phyloP scores from a whole-genome alignment of 345 rosid species.

The Fremontodendron californicum region DNA sequence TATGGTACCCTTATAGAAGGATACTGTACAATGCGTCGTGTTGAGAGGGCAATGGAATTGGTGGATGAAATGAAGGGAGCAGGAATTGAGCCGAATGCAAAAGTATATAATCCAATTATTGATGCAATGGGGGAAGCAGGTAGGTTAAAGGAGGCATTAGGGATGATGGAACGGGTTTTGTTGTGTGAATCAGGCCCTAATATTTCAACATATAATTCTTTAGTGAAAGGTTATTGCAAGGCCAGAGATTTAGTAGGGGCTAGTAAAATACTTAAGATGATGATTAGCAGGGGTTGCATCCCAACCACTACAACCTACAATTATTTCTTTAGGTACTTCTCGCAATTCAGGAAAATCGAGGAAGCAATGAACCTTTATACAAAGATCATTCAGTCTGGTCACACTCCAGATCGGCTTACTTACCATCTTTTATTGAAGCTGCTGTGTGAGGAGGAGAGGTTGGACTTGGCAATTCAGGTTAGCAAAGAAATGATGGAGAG shows the following conservation, averaged over 20 bases:
- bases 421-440: conserved; percentile 78
- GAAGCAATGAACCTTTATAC: conserved; percentile 75
- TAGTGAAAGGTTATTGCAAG: conserved; percentile 75
- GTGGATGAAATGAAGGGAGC: conserved; percentile 63
- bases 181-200: conserved; percentile 64
- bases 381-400: conserved; percentile 76
- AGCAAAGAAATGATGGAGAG: conserved; percentile 70
- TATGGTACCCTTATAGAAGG: conserved; percentile 92
- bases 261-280: conserved; percentile 68
- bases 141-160: conserved; percentile 58
- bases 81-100: conserved; percentile 53
- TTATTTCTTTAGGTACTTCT: conserved; percentile 68
- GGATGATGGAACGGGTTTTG: conserved; percentile 64
- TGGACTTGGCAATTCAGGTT: conserved; percentile 63
- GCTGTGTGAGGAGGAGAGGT: conserved; percentile 71
- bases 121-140: conserved; percentile 81
- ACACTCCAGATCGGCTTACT: conserved; percentile 60
- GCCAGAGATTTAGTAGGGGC: conserved; percentile 67
- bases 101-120: conserved; percentile 69
- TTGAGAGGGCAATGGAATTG: conserved; percentile 62
- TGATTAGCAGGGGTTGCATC: conserved; percentile 57
- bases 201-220: conserved; percentile 69
- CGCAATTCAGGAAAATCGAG: conserved; percentile 54
- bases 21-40: conserved; percentile 62
- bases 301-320: conserved; percentile 75